Evolutionary conservation across 805 yeast species (phyloP).

Genomic region (Kazachstania psychrophila): DNA sequence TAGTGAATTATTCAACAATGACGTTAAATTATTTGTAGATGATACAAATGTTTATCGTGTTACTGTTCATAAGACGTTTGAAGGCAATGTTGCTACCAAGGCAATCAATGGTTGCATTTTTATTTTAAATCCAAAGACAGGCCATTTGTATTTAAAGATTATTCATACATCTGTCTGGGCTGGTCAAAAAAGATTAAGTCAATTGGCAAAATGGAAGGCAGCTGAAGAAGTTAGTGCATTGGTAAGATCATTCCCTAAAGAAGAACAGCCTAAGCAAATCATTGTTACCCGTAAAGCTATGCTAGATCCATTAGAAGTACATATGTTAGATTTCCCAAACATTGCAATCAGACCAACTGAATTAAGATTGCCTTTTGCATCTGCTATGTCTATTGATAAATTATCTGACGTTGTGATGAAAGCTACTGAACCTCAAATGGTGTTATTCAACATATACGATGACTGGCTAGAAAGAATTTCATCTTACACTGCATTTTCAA

Average conservation of each 20-base stretch:
- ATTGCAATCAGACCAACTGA: conserved; percentile 85
- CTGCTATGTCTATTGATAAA: conserved; percentile 75
- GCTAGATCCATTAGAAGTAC: conserved; percentile 91
- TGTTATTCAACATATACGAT: conserved; percentile 80
- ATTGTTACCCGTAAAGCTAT: conserved; percentile 86
- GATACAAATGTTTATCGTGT: conserved; percentile 93
- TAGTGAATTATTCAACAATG: conserved; percentile 79
- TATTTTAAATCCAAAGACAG: conserved; percentile 81
- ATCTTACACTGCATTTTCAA: conserved; percentile 86
- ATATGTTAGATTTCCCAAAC: conserved; percentile 93
- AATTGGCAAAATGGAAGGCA: conserved; percentile 94
- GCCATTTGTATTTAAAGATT: conserved; percentile 79
- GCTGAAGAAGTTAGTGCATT: conserved; percentile 96
- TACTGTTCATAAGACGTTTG: conserved; percentile 80
- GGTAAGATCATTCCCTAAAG: conserved; percentile 78
- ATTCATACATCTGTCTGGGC: conserved; percentile 95
- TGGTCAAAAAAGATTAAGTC: conserved; percentile 90
- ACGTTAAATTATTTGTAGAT: conserved; percentile 78
- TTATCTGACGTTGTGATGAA: conserved; percentile 67
- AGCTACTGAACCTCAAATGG: conserved; percentile 92
- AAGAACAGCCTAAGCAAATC: conserved; percentile 90
- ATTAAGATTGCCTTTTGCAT: conserved; percentile 77
- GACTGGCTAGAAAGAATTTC: conserved; percentile 85
- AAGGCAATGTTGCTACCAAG: conserved; percentile 85
- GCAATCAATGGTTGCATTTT: conserved; percentile 91